Base-by-base conservation (phyloP, 2,329 filamentous ascomycete species). In the Cladophialophora psammophila region DNA sequence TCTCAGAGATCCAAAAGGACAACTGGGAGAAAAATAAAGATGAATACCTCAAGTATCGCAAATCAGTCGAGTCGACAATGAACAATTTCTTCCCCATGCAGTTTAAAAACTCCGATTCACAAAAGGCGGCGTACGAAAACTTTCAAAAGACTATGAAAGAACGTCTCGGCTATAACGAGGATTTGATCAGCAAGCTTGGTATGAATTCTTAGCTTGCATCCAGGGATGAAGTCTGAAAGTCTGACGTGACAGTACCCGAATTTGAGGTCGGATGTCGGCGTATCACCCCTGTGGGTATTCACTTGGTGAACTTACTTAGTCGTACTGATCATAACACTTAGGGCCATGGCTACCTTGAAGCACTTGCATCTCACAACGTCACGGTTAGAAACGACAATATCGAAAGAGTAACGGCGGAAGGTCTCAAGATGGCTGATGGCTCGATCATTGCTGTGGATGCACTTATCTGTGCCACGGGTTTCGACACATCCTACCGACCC, bases 11-110 rank as follows among this genome's bases (percentile, higher is more conserved):
- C n/a, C 63, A 66, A 18, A 63, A 69, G 50, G 67, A 77, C 60
- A 73, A 69, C 18, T 82, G 82, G 73, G 71, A 69, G 2, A 72
- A 79, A 32, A 77, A 83, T 65, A 79, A 80, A 1, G 76, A 78
- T 36, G 76, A 79, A 54, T 78, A 79, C 64, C 75, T 81, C 20
- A 71, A 76, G 53, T 83, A 80, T 74, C 76, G 82, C 36, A 79
- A 81, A 73, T 72, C 75, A 34, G 78, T 83, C 54, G 80, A 83
- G 69, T 76, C 76, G 10, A 78, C 79, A 61, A 79, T 82, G 63
- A 82, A 82, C 72, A 75, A 74, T 6, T 70, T 80, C 5, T 83
- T 82, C 69, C 76, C 72, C 67, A 79, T 82, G 74, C 82, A 79
- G 65, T 75, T 78, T 52, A 76, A 81, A 60, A 78, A 77, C 48